Base-by-base conservation (phyloP, 306 rosid genomes). In the Pyrus betulifolia region DNA sequence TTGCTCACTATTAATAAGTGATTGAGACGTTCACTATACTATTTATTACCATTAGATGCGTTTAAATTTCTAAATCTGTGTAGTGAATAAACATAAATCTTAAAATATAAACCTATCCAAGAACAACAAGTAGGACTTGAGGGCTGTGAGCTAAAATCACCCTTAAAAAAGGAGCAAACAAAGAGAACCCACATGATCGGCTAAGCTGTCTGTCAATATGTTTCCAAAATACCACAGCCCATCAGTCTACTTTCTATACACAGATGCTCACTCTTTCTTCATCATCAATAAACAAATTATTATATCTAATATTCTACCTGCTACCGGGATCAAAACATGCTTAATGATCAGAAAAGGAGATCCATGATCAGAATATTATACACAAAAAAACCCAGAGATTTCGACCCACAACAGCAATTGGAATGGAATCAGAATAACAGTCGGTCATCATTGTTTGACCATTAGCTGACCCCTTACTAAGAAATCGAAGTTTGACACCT, bases 11-110 rank as follows among this genome's bases (percentile, higher is more conserved):
- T 35, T 35, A 0, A 6, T 2, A 35, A 35, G 40, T 35, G 9
- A 6, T 2, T 1, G 40, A 7, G 9, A 38, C 1, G 42, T 38
- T 7, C 2, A 38, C 2, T 38, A 1, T 38, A 10, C 0, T 38
- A 38, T 38, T 38, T 38, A 38, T 38, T 0, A 38, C 0, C 0
- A 0, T 38, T 38, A 0, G 1, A 38, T 2, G 0, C 7, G 2
- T 38, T 38, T 38, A 38, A 35, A 7, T 38, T 38, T 38, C 0
- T 0, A 38, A 2, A 38, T 7, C 2, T 38, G 0, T 7, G 10
- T 38, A 38, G 2, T 38, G 1, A 2, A 38, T 2, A 38, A 0
- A 38, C 10, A 38, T 0, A 7, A 38, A 38, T 38, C 42, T 38
- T 38, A 38, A 38, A 38, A 2, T 7, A 7, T 38, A 38, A 38